Conservation (phyloP, 2,329 filamentous ascomycete species). For the Alternaria gaisen region DNA sequence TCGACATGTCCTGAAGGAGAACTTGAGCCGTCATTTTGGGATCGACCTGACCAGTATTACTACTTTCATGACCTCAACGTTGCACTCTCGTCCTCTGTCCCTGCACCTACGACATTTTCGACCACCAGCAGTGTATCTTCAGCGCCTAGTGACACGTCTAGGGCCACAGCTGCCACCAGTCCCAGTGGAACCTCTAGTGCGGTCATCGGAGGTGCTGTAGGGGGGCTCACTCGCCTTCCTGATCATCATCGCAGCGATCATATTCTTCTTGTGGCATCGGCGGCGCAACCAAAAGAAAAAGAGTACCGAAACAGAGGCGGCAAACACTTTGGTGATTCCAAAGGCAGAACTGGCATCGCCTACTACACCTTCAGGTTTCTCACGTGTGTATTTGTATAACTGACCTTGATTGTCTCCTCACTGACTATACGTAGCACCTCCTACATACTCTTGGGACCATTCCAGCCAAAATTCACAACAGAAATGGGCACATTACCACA, state of each 20-base stretch:
- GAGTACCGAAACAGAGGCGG: not conserved
- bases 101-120: not conserved
- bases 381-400: not conserved
- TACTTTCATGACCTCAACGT: slow-evolving; percentile 23
- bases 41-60: slow-evolving; percentile 23
- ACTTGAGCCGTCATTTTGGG: slow-evolving; percentile 30
- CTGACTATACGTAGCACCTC: not conserved
- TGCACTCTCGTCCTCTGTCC: not conserved
- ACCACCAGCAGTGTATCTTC: not conserved
- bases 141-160: not conserved
- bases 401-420: not conserved
- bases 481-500: not conserved
- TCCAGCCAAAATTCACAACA: not conserved
- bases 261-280: not conserved
- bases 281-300: not conserved
- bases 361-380: not conserved
- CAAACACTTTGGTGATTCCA: not conserved
- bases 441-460: not conserved
- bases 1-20: slow-evolving; percentile 35
- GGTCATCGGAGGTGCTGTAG: not conserved
- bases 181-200: not conserved
- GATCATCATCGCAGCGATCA: not conserved
- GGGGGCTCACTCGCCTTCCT: not conserved
- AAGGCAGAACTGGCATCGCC: not conserved
- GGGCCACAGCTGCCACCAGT: not conserved